A percentile compares a stretch with the other conserved stretches of the same genome.
Evolutionary conservation across 2,329 filamentous ascomycete genomes (phyloP).

Genomic region (Talaromyces marneffei): DNA sequence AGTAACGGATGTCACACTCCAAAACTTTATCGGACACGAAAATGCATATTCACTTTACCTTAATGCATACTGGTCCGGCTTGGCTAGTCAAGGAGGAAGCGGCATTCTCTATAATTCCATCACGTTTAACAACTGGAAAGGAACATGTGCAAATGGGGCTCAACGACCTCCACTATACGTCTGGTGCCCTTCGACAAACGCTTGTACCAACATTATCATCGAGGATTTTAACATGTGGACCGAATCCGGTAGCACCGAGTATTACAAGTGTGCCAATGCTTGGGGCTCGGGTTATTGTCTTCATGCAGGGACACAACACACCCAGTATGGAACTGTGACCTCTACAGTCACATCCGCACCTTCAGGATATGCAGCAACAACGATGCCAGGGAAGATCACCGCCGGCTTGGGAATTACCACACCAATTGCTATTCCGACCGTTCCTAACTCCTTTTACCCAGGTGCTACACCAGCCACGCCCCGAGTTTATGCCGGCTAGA

Average conservation of each 20-base stretch:
- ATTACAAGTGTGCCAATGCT: slow-evolving; percentile 13
- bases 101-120: slow-evolving; percentile 10
- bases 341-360: slow-evolving; percentile 8
- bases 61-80: slow-evolving; percentile 10
- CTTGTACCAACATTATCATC: slow-evolving; percentile 11
- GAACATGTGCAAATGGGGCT: slow-evolving; percentile 10
- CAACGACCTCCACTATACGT: slow-evolving; percentile 7
- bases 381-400: slow-evolving; percentile 8
- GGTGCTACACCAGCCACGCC: slow-evolving; percentile 8
- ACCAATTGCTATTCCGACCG: slow-evolving; percentile 11
- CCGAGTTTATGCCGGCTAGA: slow-evolving; percentile 8
- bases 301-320: slow-evolving; percentile 7
- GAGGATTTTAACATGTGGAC: slow-evolving; percentile 12
- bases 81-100: background rate
- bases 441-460: slow-evolving; percentile 11
- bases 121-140: slow-evolving; percentile 12
- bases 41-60: slow-evolving; percentile 12
- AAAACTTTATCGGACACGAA: slow-evolving; percentile 10
- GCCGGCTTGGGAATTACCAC: slow-evolving; percentile 11
- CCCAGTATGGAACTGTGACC: slow-evolving; percentile 6
- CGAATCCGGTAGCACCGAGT: slow-evolving; percentile 10
- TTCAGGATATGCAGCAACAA: slow-evolving; percentile 11
- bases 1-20: slow-evolving; percentile 8
- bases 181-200: slow-evolving; percentile 10
- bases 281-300: slow-evolving; percentile 12